These are phyloP conservation scores for Darksidea phi DNA, from an alignment of 495 filamentous ascomycete species.

Conservation along the genomic window DNA sequence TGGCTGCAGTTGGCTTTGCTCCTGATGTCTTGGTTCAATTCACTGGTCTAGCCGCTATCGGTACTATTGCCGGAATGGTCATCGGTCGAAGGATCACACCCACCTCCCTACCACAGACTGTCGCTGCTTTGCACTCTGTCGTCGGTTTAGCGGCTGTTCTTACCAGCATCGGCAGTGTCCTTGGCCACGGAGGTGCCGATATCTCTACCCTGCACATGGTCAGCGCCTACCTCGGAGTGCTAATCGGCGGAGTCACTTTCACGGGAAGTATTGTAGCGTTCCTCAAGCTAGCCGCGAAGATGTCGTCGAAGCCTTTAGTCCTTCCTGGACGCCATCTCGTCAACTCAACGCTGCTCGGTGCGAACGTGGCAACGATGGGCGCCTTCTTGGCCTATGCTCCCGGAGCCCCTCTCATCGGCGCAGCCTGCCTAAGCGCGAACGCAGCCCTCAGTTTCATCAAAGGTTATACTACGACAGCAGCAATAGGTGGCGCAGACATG, in stretches of 20 bases:
- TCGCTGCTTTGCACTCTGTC: conserved; percentile 77
- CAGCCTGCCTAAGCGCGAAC: conserved; percentile 68
- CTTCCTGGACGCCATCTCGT: conserved; percentile 68
- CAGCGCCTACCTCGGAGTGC: conserved; percentile 73
- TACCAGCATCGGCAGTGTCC: conserved; percentile 77
- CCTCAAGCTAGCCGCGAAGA: conserved; percentile 71
- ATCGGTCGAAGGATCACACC: conserved; percentile 82
- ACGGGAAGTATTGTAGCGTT: conserved; percentile 81
- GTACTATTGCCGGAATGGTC: conserved; percentile 52
- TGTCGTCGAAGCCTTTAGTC: conserved; percentile 69
- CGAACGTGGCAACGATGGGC: conserved; percentile 75
- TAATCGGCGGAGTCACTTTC: conserved; percentile 79
- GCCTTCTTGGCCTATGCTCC: conserved; percentile 75
- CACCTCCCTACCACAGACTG: conserved; percentile 77
- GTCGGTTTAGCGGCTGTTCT: conserved; percentile 78
- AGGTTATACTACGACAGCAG: conserved; percentile 76
- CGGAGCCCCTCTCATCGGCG: conserved; percentile 68
- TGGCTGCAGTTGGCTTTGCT: conserved; percentile 74
- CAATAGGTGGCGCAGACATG: conserved; percentile 85
- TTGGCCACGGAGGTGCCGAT: conserved; percentile 59
- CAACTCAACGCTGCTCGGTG: conserved; percentile 66
- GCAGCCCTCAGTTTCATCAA: conserved; percentile 74
- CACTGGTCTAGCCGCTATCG: conserved; percentile 65
- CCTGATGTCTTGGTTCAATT: conserved; percentile 72
- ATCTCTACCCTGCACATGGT: conserved; percentile 73